Evolutionary conservation across 805 yeast species (phyloP).

Genomic region (Kluyveromyces lactis): DNA sequence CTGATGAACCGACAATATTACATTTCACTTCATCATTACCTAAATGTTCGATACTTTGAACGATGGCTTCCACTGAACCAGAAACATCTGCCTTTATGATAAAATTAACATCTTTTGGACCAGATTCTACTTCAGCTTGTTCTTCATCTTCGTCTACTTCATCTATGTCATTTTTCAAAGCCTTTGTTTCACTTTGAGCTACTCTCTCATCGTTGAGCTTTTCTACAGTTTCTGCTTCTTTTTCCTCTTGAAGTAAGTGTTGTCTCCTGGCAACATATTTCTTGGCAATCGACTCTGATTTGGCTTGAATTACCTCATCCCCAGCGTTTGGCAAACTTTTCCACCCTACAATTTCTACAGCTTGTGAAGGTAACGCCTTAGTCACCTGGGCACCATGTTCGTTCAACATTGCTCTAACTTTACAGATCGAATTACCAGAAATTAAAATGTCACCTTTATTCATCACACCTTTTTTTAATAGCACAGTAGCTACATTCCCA

Average conservation of each 20-base stretch:
- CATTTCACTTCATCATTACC: slow-evolving; percentile 82
- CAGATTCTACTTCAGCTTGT: slow-evolving; percentile 14
- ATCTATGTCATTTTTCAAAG: slow-evolving; percentile 34
- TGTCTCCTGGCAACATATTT: slow-evolving; percentile 60
- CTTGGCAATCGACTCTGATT: slow-evolving; percentile 65
- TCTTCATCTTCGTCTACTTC: slow-evolving; percentile 27
- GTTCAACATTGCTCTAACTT: slow-evolving; percentile 69
- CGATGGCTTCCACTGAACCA: slow-evolving; percentile 92
- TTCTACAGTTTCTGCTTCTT: slow-evolving; percentile 59
- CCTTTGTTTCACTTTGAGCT: slow-evolving; percentile 45
- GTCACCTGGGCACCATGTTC: slow-evolving; percentile 59
- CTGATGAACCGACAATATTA: slow-evolving; percentile 61
- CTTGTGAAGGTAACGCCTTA: slow-evolving; percentile 75
- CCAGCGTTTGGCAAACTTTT: slow-evolving; percentile 89
- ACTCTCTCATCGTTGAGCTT: slow-evolving; percentile 59
- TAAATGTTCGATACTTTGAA: slow-evolving; percentile 68
- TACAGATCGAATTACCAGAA: slow-evolving; percentile 82
- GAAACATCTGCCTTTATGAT: slow-evolving; percentile 86
- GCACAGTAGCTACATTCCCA: slow-evolving; percentile 79
- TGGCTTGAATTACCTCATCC: slow-evolving; percentile 70
- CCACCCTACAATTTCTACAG: slow-evolving; percentile 93
- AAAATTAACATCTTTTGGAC: slow-evolving; percentile 39
- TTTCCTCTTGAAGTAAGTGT: slow-evolving; percentile 48
- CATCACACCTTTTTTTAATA: slow-evolving; percentile 72
- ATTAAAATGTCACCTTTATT: slow-evolving; percentile 65